Base-by-base conservation (phyloP, 352 stramenopile genomes). In the Pythium pyrilobum region DNA sequence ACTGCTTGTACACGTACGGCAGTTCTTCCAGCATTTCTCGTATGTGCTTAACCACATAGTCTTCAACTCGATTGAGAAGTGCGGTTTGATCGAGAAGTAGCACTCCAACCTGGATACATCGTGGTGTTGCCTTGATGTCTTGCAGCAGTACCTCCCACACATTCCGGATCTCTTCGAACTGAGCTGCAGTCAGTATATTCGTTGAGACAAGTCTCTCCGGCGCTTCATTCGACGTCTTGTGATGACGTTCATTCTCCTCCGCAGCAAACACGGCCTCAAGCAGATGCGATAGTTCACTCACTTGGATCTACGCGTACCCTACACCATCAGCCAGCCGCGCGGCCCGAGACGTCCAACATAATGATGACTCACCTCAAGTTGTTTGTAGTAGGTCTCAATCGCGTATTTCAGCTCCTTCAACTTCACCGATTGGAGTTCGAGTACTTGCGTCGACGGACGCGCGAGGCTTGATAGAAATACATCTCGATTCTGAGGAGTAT, bases 1-100 rank as follows among this genome's bases (percentile, higher is more conserved):
- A 74, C 15, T 72, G 62, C 29, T 71, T 62, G 44, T 89, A 89
- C 5, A 85, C 64, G 10, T 53, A 55, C 1, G 79, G 79, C 5
- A 87, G 48, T 4, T 69, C 53, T 8, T 71, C 52, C 18, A 77
- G 54, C 66, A 85, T 77, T 38, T 69, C 44, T 13, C 25, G 39
- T 9, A 87, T 65, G 12, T 67, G 62, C 16, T 50, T 59, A 0
- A 52, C 50, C 0, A 84, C 61, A 29, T 77, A 63, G 1, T 24
- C 9, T 23, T 66, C 52, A 6, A 89, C 32, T 20, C 69, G 68
- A 0, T 51, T 24, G 5, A 87, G 41, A 25, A 87, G 59, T 3
- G 52, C 33, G 2, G 64, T 52, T 42, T 87, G 77, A 49, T 89
- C 73, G n/a, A 89, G 31, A 0, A 87, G 59, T 23, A 86, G 43